Evolutionary conservation across 2,329 filamentous ascomycete species (phyloP).

Genomic region (Paramyrothecium roridum): DNA sequence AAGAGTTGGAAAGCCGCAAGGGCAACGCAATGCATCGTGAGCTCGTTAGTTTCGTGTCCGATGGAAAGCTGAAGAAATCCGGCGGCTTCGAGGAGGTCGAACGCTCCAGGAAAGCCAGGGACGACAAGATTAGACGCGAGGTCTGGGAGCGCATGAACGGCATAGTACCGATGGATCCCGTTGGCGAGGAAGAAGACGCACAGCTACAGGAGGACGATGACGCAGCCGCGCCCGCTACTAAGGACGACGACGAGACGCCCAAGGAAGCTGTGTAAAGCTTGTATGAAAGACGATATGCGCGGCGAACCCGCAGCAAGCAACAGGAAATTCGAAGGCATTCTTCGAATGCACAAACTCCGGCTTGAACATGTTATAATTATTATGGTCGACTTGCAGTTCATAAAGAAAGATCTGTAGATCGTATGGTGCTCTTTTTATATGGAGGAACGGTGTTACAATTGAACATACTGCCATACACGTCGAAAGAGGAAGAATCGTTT

Average conservation of each 20-base stretch:
- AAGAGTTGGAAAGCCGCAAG: slow-evolving; percentile 75
- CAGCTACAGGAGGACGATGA: slow-evolving; percentile 13
- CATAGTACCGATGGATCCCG: slow-evolving; percentile 39
- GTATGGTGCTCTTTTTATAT: slow-evolving; percentile 2
- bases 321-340: neutral
- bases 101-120: slow-evolving; percentile 75
- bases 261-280: slow-evolving; percentile 7
- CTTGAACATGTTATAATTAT: neutral
- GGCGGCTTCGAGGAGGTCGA: slow-evolving; percentile 95
- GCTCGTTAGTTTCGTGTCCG: slow-evolving; percentile 78
- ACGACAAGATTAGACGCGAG: slow-evolving; percentile 81
- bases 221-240: slow-evolving; percentile 14
- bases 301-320: neutral
- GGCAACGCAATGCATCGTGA: slow-evolving; percentile 82
- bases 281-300: neutral
- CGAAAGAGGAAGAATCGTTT: neutral
- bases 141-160: slow-evolving; percentile 68
- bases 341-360: neutral
- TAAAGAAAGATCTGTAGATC: neutral
- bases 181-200: slow-evolving; percentile 32
- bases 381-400: neutral
- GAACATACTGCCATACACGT: neutral
- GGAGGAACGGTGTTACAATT: neutral
- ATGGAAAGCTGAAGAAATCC: slow-evolving; percentile 92
- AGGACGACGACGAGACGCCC: slow-evolving; percentile 8